Base-by-base conservation (phyloP, 1,139 yeast genomes). In the Sugiyamaella grinbergsii region DNA sequence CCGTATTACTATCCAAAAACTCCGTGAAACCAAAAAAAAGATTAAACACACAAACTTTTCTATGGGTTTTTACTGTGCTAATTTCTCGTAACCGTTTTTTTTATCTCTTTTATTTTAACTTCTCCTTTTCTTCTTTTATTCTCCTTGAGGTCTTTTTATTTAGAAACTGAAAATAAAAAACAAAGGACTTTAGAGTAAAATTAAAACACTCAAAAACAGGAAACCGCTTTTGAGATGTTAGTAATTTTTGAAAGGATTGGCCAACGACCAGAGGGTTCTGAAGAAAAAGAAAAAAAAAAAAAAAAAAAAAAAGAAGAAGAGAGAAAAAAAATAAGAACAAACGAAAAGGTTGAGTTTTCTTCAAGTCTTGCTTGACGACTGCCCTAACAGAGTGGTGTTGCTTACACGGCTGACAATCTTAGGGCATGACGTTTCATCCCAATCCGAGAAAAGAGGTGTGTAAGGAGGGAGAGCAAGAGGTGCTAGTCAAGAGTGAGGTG, bases 191-290 rank as follows among this genome's bases (percentile, higher is more conserved):
- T 8, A 19, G 13, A 23, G 13, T 5, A 43, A 33, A 36, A 42
- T 32, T 42, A 24, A 42, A 44, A 44, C 48, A 44, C 42, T 44
- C 42, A 36, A 44, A 45, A 31, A 45, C 38, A 19, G 42, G 26
- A 11, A 22, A 19, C 43, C 41, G 42, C 41, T 43, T 43, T 29
- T 37, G 47, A 43, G 40, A 34, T 43, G 41, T 43, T 33, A 34
- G 19, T 33, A 43, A 43, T 43, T 43, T 42, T 36, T 43, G 36
- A 31, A 41, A 29, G 41, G 47, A 26, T 29, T 37, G 49, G 49
- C 43, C 49, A 37, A 45, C 43, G 49, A 45, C 49, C 49, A 32
- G 43, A 45, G 49, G 43, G 49, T 45, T 28, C 43, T 45, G 49
- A 38, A 32, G 49, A 45, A 49, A 23, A 28, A 41, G 26, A 44